phyloP scores from a whole-genome alignment of 2,329 filamentous ascomycete genomes.

The Biscogniauxia mediterranea region DNA sequence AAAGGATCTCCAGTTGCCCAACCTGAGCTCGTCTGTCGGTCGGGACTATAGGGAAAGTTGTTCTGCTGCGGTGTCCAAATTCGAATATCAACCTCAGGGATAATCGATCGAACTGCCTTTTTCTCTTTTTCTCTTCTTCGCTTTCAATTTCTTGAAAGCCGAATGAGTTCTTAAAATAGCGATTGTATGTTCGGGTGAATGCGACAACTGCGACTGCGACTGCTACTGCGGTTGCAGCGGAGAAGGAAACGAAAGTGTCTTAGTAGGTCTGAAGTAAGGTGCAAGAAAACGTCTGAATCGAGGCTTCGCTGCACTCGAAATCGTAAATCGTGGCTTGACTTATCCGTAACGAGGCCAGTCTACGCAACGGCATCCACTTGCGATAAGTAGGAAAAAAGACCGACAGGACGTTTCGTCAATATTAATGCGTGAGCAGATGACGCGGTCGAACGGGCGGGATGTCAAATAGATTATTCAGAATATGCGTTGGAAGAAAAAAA shows the following conservation, averaged over 20 bases:
- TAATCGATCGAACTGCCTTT: neutral
- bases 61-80: neutral
- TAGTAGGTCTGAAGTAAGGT: neutral
- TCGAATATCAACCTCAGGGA: neutral
- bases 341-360: constrained; percentile 16
- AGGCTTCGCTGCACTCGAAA: constrained; percentile 17
- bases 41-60: too few relatives aligned
- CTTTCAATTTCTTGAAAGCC: neutral
- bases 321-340: constrained; percentile 22
- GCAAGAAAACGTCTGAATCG: constrained; percentile 10
- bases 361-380: too few relatives aligned
- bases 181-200: neutral
- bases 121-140: too few relatives aligned
- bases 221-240: neutral
- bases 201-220: neutral
- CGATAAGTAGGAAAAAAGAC: constrained; percentile 9
- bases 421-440: constrained; percentile 26
- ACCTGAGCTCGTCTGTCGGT: neutral
- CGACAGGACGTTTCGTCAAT: constrained; percentile 11
- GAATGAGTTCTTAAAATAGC: neutral
- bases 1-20: neutral
- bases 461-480: constrained; percentile 17
- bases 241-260: neutral
- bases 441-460: constrained; percentile 23
- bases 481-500: constrained; percentile 1